Conservation (phyloP, 352 stramenopile genomes). For the Globisporangium middletonii region DNA sequence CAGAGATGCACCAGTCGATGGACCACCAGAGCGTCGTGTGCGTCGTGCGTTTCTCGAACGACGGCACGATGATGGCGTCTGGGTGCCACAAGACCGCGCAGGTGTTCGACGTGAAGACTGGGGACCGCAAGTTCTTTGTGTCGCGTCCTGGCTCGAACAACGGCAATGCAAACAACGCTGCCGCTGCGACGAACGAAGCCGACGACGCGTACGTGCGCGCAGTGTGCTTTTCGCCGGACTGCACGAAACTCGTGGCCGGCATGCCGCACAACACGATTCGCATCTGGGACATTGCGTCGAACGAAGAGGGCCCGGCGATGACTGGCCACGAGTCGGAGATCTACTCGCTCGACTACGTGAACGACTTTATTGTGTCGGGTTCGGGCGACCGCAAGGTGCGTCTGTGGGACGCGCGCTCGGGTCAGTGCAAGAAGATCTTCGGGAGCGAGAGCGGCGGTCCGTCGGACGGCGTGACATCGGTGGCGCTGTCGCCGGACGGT, state of each 20-base stretch:
- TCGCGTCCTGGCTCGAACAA: slow-evolving; percentile 52
- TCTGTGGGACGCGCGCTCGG: slow-evolving; percentile 75
- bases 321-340: slow-evolving; percentile 84
- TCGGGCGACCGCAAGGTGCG: slow-evolving; percentile 80
- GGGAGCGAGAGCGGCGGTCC: slow-evolving; percentile 73
- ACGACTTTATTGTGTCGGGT: slow-evolving; percentile 83
- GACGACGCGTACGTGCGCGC: slow-evolving; percentile 81
- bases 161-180: slow-evolving; percentile 22
- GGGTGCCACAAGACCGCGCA: slow-evolving; percentile 85
- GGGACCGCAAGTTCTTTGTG: slow-evolving; percentile 76
- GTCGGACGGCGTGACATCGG: slow-evolving; percentile 77
- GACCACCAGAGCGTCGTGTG: slow-evolving; percentile 87
- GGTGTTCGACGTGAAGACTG: slow-evolving; percentile 84
- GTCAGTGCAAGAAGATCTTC: slow-evolving; percentile 83
- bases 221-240: slow-evolving; percentile 82
- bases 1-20: slow-evolving; percentile 86
- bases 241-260: slow-evolving; percentile 78
- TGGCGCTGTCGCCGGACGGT: slow-evolving; percentile 73
- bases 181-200: slow-evolving; percentile 47
- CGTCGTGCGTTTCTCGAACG: slow-evolving; percentile 78
- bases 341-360: slow-evolving; percentile 84
- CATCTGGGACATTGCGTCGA: slow-evolving; percentile 83
- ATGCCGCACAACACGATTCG: slow-evolving; percentile 88
- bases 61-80: slow-evolving; percentile 82
- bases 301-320: slow-evolving; percentile 78